Conservation (phyloP, 768 basidiomycete species). For the Kwoniella newhampshirensis region DNA sequence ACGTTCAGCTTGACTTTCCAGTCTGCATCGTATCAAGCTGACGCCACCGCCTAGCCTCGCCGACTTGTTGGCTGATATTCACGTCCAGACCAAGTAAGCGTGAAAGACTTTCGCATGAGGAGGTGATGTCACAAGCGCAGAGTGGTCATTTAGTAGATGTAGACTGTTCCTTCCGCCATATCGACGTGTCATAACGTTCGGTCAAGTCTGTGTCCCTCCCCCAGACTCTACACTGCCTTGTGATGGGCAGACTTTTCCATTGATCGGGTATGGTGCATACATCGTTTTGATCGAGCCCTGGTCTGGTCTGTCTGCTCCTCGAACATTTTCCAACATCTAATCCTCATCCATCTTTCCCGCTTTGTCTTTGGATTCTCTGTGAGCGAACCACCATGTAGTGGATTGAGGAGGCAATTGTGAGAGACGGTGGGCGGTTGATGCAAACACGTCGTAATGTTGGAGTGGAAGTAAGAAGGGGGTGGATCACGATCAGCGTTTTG, state of each 20-base stretch:
- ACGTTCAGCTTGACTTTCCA: constrained; percentile 9
- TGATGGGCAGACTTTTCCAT: too few species aligned
- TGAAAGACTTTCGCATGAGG: background rate
- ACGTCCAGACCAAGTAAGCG: constrained; percentile 28
- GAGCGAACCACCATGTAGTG: too few species aligned
- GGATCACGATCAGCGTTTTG: background rate
- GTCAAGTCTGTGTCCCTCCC: too few species aligned
- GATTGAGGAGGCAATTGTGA: too few species aligned
- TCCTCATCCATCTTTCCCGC: constrained; percentile 40
- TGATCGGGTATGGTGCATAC: constrained; percentile 6
- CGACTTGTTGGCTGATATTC: constrained; percentile 39
- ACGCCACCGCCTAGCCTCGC: constrained; percentile 34
- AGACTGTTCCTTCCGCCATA: too few species aligned
- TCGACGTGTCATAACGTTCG: too few species aligned
- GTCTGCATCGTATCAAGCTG: constrained; percentile 3
- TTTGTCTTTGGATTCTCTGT: constrained; percentile 37
- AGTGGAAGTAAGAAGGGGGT: background rate
- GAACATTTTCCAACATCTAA: background rate
- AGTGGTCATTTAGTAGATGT: background rate
- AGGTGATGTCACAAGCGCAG: too few species aligned
- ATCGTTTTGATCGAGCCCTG: background rate
- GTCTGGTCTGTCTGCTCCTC: background rate
- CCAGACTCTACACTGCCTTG: background rate
- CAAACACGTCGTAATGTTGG: background rate
- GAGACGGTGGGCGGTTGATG: too few species aligned